Evolutionary conservation across 2,329 filamentous ascomycete genomes (phyloP), one percentile per base, ranked within the genome.

Genomic region (Lecanicillium sp.): DNA sequence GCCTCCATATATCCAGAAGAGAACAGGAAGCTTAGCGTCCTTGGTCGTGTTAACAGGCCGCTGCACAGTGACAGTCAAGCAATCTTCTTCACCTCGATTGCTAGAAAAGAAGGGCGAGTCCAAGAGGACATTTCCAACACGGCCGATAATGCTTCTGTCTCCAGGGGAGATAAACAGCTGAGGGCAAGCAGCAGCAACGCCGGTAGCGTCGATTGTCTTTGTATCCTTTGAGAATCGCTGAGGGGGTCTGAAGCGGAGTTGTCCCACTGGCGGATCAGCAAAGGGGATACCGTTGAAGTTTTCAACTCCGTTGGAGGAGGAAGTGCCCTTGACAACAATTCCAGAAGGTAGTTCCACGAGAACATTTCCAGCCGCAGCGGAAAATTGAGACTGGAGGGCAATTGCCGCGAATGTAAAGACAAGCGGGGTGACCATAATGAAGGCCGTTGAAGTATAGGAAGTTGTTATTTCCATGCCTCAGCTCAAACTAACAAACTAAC

Each of bases 231-330:
- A 14, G 12, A 83, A 59, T 1, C 73, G 64, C 54, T 78, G 71
- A 5, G 82, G 82, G 10, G 78, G 74, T 54, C 74, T 78, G n/a
- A 86, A 67, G 6, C 82, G 74, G 27, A 83, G 68, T 2, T 67
- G 57, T 0, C 77, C 79, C 1, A 73, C 68, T 1, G 82, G 83
- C 7, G 79, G 73, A 53, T 82, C 65, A 3, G 81, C 81, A 55
- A 77, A 86, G 1, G 81, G 82, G 48, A 86, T 81, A 10, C 77
- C 80, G 52, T 73, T 73, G 63, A 83, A 85, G 17, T 66, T 24
- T 7, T 41, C 38, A n/a, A 21, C 23, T 3, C 19, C 23, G 10
- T 24, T 12, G 6, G 14, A 12, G 19, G 38, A 24, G 23, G 12
- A 9, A n/a, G n/a, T n/a, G 14, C 38, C 38, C 4, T 7, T 29